These are phyloP conservation scores for Amniculicola lignicola DNA, from an alignment of 495 filamentous ascomycete species.

Conservation along the genomic window DNA sequence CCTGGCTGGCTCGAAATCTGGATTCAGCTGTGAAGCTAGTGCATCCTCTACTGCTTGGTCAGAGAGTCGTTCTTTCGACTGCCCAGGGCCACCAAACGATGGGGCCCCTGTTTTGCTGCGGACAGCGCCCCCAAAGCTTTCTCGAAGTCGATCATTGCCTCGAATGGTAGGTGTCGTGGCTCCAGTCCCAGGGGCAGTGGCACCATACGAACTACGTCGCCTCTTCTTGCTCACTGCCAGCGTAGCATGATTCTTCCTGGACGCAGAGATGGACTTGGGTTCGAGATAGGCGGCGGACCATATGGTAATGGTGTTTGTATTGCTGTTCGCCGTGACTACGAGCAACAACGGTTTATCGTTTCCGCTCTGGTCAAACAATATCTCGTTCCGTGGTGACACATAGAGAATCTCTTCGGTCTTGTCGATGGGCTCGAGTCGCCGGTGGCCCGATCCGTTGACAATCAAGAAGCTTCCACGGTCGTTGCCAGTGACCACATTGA, in stretches of 20 bases:
- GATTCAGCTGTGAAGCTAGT: conserved; percentile 70
- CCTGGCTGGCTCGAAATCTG: conserved; percentile 67
- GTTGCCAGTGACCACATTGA: conserved; percentile 41
- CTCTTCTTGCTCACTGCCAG: conserved; percentile 57
- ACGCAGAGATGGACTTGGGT: conserved; percentile 52
- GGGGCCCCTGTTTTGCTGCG: conserved; percentile 25
- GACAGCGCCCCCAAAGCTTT: conserved; percentile 55
- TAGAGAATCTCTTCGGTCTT: conserved; percentile 77
- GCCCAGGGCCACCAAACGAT: conserved; percentile 21
- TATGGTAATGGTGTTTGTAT: conserved; percentile 68
- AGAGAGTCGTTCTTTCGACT: conserved; percentile 18
- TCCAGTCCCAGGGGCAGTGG: conserved; percentile 68
- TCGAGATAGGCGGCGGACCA: conserved; percentile 72
- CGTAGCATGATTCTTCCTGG: conserved; percentile 49
- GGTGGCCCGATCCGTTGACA: conserved; percentile 24
- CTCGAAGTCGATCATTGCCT: conserved; percentile 47
- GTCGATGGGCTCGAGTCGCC: conserved; percentile 55
- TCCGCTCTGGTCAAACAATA: conserved; percentile 35
- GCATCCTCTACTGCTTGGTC: conserved; percentile 50
- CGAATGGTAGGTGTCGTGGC: conserved; percentile 70
- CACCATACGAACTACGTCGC: conserved; percentile 70
- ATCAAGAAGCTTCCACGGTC: conserved; percentile 19
- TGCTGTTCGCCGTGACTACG: conserved; percentile 75
- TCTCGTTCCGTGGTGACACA: conserved; percentile 59
- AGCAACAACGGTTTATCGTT: conserved; percentile 57